A percentile compares a stretch with the other conserved stretches of the same genome.
Conservation (phyloP, 1,284 basidiomycete genomes). For the Boletus albobrunnescens region DNA sequence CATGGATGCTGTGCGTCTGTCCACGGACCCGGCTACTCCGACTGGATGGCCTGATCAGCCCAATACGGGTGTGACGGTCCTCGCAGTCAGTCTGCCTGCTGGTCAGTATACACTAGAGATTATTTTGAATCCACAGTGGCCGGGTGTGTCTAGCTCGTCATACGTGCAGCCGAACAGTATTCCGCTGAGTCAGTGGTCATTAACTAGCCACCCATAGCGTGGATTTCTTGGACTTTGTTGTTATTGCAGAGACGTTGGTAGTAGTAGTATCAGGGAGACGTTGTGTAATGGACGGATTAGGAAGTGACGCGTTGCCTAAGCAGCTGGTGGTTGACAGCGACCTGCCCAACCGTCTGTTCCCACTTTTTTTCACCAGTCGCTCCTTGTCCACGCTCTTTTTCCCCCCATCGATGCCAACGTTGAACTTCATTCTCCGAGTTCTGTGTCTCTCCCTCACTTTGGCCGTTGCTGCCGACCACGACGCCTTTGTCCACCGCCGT, state of each 20-base stretch:
- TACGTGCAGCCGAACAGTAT: constrained; percentile 55
- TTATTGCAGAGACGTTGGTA: constrained; percentile 11
- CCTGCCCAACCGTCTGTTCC: too few species aligned
- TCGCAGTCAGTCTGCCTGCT: constrained; percentile 70
- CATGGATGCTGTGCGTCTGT: constrained; percentile 49
- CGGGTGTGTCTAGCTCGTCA: constrained; percentile 50
- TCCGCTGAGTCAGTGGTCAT: constrained; percentile 55
- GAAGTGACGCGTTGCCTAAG: constrained; percentile 19
- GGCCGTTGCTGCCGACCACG: constrained; percentile 46
- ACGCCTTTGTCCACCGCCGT: constrained; percentile 43
- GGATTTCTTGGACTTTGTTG: constrained; percentile 6
- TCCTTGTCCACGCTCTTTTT: constrained; percentile 12
- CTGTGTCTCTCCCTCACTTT: constrained; percentile 51
- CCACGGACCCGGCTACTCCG: constrained; percentile 61
- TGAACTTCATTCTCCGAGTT: constrained; percentile 63
- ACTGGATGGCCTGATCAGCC: constrained; percentile 55
- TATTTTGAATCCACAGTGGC: constrained; percentile 84
- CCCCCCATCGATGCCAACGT: constrained; percentile 27
- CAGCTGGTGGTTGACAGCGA: constrained; percentile 22
- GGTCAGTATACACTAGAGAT: constrained; percentile 75
- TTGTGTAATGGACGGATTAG: constrained; percentile 15
- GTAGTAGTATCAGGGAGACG: too few species aligned
- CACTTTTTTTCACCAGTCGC: background rate
- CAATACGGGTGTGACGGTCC: constrained; percentile 78
- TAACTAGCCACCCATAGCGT: constrained; percentile 55